phyloP scores from a whole-genome alignment of 305 asterid species.

The Solanum chacoense region DNA sequence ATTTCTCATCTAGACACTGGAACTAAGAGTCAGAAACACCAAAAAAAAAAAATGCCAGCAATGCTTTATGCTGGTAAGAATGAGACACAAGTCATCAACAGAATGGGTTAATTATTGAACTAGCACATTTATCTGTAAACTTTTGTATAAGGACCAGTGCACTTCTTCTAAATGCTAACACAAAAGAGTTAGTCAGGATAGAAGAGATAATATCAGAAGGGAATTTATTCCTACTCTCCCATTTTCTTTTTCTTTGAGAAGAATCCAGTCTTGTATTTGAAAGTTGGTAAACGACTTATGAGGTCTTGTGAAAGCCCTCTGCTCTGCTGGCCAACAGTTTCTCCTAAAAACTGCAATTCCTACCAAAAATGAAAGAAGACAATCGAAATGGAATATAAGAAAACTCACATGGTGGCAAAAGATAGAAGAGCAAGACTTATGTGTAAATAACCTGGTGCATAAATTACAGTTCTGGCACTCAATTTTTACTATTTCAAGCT shows the following conservation, averaged over 20 bases:
- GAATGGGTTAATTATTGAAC: background rate
- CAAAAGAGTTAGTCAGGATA: background rate
- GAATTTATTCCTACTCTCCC: background rate
- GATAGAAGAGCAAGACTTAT: background rate
- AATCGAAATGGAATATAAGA: background rate
- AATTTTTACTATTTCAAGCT: background rate
- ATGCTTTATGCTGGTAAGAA: background rate
- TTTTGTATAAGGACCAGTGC: background rate
- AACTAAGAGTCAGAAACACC: background rate
- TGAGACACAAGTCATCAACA: background rate
- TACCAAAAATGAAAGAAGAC: conserved; percentile 7
- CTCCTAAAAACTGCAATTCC: conserved; percentile 78
- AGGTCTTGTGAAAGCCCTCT: conserved; percentile 63
- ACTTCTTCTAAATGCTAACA: background rate
- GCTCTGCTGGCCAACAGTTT: conserved; percentile 62
- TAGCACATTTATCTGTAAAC: background rate
- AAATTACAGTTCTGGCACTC: background rate
- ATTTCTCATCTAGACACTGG: background rate
- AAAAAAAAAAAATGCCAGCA: background rate
- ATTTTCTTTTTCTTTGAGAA: conserved; percentile 60
- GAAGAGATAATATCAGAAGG: background rate
- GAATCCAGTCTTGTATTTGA: conserved; percentile 49
- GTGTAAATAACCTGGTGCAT: background rate
- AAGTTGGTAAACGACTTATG: conserved; percentile 62
- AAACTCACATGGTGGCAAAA: background rate